Evolutionary conservation across 345 rosid genomes (phyloP), one percentile per base, ranked within the genome.

Genomic region (Rhizophora mangle): DNA sequence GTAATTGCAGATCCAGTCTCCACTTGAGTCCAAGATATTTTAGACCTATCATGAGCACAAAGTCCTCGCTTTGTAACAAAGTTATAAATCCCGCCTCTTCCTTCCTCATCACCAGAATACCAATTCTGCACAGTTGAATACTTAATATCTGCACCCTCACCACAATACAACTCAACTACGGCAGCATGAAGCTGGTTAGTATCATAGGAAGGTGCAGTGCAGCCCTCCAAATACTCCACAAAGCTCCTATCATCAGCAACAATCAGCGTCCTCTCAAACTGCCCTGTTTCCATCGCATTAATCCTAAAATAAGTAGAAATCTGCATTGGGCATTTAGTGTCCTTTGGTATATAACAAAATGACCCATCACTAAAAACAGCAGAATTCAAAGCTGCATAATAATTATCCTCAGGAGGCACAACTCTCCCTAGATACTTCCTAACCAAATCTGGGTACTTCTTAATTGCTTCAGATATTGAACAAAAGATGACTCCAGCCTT

Each of bases 1-100:
- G 98, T 94, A 39, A 94, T 89, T 0, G 96, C 97, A 2, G 97
- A 94, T n/a, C 98, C 96, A 0, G 97, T 95, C 87, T 95, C 99
- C 76, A 92, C 97, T 78, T 92, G 97, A 47, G 99, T 95, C 98
- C 98, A 94, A 0, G 98, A 94, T 74, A 94, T 91, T 68, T 88
- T 94, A 8, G 98, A 89, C 32, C 81, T 79, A 75, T 82, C 79
- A 21, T 96, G 96, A 0, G 97, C 92, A 26, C 98, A 91, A 71
- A 88, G 77, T 37, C 97, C 98, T n/a, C 97, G 84, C 85, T 94
- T 94, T 0, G 97, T 89, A 67, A 94, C 98, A 60, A 94, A 94
- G 81, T 94, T 94, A 75, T 86, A 94, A 57, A 94, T 81, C 76
- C 98, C 96, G 6, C 98, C 98, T 2, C 65, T 89, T 43, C 97